Percentiles rank a stretch among this genome's conserved stretches.
These are phyloP conservation scores for Calamus simplicifolius DNA, from an alignment of 176 grass and related monocot genomes.

Conservation along the genomic window DNA sequence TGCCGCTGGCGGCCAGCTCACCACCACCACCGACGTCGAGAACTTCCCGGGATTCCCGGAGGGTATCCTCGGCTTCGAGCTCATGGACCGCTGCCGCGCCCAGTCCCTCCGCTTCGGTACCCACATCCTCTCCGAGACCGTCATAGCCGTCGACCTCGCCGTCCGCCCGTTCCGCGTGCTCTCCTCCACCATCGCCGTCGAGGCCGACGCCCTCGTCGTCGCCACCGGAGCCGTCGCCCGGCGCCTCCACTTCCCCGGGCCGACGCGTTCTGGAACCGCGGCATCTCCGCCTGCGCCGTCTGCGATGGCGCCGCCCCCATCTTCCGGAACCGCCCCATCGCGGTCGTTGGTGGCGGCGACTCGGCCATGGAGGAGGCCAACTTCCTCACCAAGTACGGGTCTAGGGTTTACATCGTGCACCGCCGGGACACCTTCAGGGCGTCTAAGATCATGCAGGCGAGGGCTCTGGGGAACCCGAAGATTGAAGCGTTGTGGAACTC, in stretches of 20 bases:
- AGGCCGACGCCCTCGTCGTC: constrained; percentile 71
- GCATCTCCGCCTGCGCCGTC: constrained; percentile 95
- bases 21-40: constrained; percentile 96
- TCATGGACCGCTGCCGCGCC: constrained; percentile 68
- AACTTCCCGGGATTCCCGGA: constrained; percentile 87
- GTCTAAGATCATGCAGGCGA: constrained; percentile 98
- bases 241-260: constrained; percentile 68
- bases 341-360: constrained; percentile 82
- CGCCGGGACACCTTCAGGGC: constrained; percentile 77
- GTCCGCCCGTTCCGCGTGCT: constrained; percentile 52
- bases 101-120: constrained; percentile 67
- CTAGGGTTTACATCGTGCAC: constrained; percentile 83
- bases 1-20: constrained; percentile 83
- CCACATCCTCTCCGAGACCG: constrained; percentile 70
- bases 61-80: constrained; percentile 67
- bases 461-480: constrained; percentile 77
- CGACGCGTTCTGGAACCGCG: constrained; percentile 78
- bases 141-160: constrained; percentile 60
- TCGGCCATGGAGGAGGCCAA: constrained; percentile 99
- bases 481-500: constrained; percentile 81
- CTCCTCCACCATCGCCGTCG: constrained; percentile 52
- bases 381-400: constrained; percentile 96
- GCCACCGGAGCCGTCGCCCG: constrained; percentile 82
- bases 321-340: constrained; percentile 78
- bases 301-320: constrained; percentile 95